Conservation (phyloP, 2,329 filamentous ascomycete species). For the Sclerotinia nivalis region DNA sequence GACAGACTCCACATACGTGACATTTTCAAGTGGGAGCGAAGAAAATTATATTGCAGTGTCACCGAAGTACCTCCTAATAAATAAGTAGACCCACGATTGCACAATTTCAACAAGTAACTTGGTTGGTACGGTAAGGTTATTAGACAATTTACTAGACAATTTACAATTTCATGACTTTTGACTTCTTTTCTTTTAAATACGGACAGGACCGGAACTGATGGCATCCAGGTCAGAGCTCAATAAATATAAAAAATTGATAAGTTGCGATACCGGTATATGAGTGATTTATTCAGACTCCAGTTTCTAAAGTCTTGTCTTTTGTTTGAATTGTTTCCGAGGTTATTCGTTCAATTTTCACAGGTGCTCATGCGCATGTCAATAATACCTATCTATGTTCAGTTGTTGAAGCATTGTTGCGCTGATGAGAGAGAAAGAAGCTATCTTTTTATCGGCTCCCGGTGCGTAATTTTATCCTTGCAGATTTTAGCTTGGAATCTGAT, state of each 20-base stretch:
- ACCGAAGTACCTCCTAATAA: slow-evolving; percentile 14
- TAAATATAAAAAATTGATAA: too few species aligned
- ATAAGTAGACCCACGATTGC: slow-evolving; percentile 6
- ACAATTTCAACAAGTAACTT: background rate
- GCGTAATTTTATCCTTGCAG: slow-evolving; percentile 13
- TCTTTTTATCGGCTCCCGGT: slow-evolving; percentile 15
- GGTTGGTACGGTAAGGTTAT: background rate
- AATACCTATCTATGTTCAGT: background rate
- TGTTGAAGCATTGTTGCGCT: background rate
- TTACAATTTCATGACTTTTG: background rate
- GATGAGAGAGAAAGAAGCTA: background rate
- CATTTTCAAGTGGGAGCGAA: background rate
- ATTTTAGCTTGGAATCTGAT: slow-evolving; percentile 15
- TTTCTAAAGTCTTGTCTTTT: background rate
- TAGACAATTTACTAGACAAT: background rate
- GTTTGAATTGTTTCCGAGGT: slow-evolving; percentile 4
- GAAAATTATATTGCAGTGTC: background rate
- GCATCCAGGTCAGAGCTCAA: too few species aligned
- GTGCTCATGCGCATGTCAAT: background rate
- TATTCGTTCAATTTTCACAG: too few species aligned
- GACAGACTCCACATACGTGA: slow-evolving; percentile 1
- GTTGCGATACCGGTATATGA: too few species aligned
- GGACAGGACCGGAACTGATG: too few species aligned
- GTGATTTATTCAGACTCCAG: too few species aligned
- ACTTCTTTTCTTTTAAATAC: background rate